Evolutionary conservation across 2,329 filamentous ascomycete genomes (phyloP).

Genomic region (Pseudocercospora pini-densiflorae): DNA sequence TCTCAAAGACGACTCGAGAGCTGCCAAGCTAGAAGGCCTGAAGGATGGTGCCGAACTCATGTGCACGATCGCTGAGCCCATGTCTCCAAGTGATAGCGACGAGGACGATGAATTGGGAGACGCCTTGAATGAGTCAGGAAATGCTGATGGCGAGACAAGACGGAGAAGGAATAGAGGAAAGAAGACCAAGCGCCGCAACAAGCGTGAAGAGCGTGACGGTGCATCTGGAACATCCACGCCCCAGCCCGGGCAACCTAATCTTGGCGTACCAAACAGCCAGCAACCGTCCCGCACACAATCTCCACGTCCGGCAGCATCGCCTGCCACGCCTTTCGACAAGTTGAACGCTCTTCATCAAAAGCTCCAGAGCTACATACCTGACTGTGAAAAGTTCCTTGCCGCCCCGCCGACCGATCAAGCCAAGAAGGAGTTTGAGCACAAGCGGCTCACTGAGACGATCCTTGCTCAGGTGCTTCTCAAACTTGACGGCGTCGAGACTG

Average conservation of each 20-base stretch:
- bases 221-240: constrained; percentile 41
- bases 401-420: constrained; percentile 68
- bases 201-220: constrained; percentile 42
- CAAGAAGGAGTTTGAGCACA: constrained; percentile 75
- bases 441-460: constrained; percentile 74
- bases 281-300: constrained; percentile 45
- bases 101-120: constrained; percentile 48
- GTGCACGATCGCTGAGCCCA: constrained; percentile 60
- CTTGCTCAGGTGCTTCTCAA: constrained; percentile 78
- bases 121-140: constrained; percentile 20
- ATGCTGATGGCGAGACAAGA: constrained; percentile 41
- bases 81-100: constrained; percentile 46
- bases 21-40: constrained; percentile 63
- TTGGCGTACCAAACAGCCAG: constrained; percentile 41
- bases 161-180: constrained; percentile 46
- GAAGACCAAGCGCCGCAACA: constrained; percentile 50
- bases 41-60: constrained; percentile 64
- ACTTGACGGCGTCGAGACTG: constrained; percentile 75
- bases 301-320: constrained; percentile 44
- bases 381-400: constrained; percentile 65
- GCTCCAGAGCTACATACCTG: constrained; percentile 68
- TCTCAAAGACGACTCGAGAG: constrained; percentile 66
- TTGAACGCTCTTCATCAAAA: constrained; percentile 68
- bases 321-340: constrained; percentile 60
- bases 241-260: constrained; percentile 40